Evolutionary conservation across 768 basidiomycete species (phyloP).

Genomic region (Astraeus odoratus): DNA sequence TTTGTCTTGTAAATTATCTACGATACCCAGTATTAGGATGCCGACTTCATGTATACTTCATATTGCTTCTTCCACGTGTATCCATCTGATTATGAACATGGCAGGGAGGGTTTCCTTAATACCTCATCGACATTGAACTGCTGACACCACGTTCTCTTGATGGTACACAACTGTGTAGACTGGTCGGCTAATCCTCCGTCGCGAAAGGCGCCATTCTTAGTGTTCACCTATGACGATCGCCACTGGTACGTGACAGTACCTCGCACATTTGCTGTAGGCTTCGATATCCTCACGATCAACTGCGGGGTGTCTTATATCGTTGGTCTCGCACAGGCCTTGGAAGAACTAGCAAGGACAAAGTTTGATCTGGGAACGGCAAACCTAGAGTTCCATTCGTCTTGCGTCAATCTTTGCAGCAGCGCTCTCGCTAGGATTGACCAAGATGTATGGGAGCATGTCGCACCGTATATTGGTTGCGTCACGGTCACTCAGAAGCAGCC

Average conservation of each 20-base stretch:
- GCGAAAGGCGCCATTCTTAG: not conserved
- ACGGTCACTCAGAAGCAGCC: not conserved
- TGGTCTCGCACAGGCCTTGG: not conserved
- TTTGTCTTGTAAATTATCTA: too few species aligned
- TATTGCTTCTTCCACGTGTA: too few species aligned
- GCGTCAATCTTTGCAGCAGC: not conserved
- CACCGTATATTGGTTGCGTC: not conserved
- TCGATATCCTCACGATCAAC: not conserved
- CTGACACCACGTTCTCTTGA: too few species aligned
- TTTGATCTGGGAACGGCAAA: not conserved
- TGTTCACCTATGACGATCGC: not conserved
- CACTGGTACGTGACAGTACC: not conserved
- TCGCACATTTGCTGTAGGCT: not conserved
- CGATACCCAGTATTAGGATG: too few species aligned
- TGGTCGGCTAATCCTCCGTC: not conserved
- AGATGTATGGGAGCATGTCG: constrained; percentile 1
- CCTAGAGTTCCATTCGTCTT: not conserved
- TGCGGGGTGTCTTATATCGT: not conserved
- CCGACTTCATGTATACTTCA: too few species aligned
- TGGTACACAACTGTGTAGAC: not conserved
- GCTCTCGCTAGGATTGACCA: not conserved
- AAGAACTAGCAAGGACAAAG: not conserved
- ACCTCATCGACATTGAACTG: too few species aligned
- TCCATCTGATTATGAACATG: too few species aligned
- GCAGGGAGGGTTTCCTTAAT: too few species aligned